Evolutionary conservation across 306 rosid genomes (phyloP).

Genomic region (Acacia acuminata): DNA sequence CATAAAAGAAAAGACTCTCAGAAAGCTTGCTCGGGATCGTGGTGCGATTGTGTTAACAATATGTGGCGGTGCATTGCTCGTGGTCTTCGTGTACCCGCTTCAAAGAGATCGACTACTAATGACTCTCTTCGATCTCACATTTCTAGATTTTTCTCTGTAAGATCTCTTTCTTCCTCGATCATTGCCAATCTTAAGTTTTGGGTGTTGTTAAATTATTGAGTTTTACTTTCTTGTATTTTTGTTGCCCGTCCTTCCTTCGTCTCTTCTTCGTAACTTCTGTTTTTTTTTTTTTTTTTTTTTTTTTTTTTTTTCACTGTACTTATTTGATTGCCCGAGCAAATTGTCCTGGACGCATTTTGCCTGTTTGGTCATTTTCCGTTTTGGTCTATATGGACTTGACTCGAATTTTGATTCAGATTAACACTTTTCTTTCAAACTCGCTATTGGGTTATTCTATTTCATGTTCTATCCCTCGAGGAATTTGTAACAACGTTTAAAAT

Average conservation of each 20-base stretch:
- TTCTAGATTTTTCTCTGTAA: conserved; percentile 81
- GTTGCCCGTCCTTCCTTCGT: background rate
- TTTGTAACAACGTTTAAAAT: background rate
- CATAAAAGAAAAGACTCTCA: background rate
- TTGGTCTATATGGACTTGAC: background rate
- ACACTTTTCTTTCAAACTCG: background rate
- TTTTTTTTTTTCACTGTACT: background rate
- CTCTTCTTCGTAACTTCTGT: background rate
- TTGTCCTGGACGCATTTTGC: background rate
- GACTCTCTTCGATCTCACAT: conserved; percentile 61
- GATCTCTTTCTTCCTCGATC: conserved; percentile 1
- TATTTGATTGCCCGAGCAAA: background rate
- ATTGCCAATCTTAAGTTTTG: conserved; percentile 19
- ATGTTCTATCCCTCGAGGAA: background rate
- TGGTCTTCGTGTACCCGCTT: conserved; percentile 58
- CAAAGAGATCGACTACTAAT: conserved; percentile 46
- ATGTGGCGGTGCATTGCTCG: conserved; percentile 97
- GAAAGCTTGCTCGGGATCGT: background rate
- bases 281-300: background rate
- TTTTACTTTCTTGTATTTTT: background rate
- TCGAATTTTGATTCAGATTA: background rate
- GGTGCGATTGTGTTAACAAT: conserved; percentile 3
- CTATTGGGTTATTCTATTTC: background rate
- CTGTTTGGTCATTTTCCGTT: conserved; percentile 22
- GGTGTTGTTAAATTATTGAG: background rate